phyloP scores from a whole-genome alignment of 169 alveolate species.

The Plasmodium blacklocki region DNA sequence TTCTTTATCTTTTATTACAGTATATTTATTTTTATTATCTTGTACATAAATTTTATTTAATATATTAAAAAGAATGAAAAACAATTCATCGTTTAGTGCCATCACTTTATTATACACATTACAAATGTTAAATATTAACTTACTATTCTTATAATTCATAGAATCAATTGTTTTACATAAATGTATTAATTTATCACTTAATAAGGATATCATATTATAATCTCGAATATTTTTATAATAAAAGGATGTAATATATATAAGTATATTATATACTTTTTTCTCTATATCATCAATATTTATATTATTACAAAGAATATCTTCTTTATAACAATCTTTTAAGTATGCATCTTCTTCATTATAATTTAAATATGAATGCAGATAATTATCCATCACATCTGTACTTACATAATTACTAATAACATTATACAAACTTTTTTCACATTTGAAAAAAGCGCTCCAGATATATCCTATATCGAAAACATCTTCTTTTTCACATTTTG shows the following conservation, averaged over 20 bases:
- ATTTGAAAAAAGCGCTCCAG: constrained; percentile 47
- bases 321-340: neutral
- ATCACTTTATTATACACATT: constrained; percentile 43
- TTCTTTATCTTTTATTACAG: constrained; percentile 35
- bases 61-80: constrained; percentile 19
- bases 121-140: constrained; percentile 18
- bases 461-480: constrained; percentile 21
- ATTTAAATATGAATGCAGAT: constrained; percentile 27
- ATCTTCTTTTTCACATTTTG: constrained; percentile 1
- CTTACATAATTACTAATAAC: constrained; percentile 48
- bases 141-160: constrained; percentile 7
- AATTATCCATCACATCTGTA: constrained; percentile 44
- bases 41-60: constrained; percentile 20
- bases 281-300: constrained; percentile 6
- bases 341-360: neutral
- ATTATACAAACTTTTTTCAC: constrained; percentile 53
- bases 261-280: constrained; percentile 16
- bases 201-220: constrained; percentile 13
- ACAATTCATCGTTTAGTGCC: constrained; percentile 49
- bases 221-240: constrained; percentile 33
- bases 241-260: constrained; percentile 39
- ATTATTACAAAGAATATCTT: neutral
- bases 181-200: constrained; percentile 34
- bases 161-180: constrained; percentile 8
- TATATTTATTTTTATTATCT: neutral